Evolutionary conservation across 352 stramenopile species (phyloP).

Genomic region (Phytopythium delawarense): DNA sequence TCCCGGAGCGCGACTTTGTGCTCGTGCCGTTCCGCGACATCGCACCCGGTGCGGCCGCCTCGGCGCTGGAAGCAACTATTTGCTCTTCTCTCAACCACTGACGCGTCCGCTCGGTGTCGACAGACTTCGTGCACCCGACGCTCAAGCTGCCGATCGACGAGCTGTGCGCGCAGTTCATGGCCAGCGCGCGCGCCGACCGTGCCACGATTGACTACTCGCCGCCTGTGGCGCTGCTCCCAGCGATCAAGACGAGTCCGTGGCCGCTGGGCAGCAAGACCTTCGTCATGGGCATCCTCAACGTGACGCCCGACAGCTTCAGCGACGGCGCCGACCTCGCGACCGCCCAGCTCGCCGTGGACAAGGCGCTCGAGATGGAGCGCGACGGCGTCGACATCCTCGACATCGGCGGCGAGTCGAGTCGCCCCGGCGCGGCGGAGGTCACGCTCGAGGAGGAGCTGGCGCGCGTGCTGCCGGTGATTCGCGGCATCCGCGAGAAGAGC

Average conservation of each 20-base stretch:
- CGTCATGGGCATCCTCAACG: slow-evolving; percentile 99
- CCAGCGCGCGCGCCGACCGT: background rate
- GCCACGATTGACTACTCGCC: slow-evolving; percentile 17
- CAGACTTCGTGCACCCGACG: slow-evolving; percentile 73
- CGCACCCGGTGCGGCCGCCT: slow-evolving; percentile 29
- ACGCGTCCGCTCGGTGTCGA: background rate
- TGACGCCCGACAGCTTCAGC: slow-evolving; percentile 99
- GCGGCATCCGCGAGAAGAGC: slow-evolving; percentile 71
- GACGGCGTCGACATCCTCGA: slow-evolving; percentile 95
- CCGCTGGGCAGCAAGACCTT: slow-evolving; percentile 61
- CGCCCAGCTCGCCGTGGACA: slow-evolving; percentile 61
- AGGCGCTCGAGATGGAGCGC: slow-evolving; percentile 85
- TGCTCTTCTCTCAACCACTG: background rate
- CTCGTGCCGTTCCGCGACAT: slow-evolving; percentile 94
- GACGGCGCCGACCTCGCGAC: slow-evolving; percentile 42
- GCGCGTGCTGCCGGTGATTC: slow-evolving; percentile 93
- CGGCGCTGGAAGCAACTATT: background rate
- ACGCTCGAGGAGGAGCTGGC: slow-evolving; percentile 87
- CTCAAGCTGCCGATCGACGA: slow-evolving; percentile 67
- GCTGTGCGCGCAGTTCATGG: slow-evolving; percentile 32
- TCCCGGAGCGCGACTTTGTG: slow-evolving; percentile 97
- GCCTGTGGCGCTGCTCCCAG: slow-evolving; percentile 50
- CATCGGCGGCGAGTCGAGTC: slow-evolving; percentile 98
- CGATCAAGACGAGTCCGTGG: slow-evolving; percentile 38
- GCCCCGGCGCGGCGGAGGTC: slow-evolving; percentile 92